Evolutionary conservation across 805 yeast genomes (phyloP), one percentile per base, ranked within the genome.

Genomic region (Jamesozyma spencerorum): DNA sequence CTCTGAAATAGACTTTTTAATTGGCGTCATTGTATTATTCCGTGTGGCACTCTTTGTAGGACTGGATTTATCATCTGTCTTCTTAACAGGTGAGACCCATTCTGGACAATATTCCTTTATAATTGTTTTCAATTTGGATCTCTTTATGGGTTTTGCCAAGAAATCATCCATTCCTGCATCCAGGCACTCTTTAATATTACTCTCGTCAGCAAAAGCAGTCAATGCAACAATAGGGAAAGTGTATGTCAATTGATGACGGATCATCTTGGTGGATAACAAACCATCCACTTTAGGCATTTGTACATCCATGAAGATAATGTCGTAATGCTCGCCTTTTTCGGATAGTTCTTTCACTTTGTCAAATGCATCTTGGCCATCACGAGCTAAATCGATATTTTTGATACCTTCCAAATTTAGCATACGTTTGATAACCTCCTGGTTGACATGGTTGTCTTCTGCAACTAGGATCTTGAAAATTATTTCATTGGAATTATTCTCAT

Each of bases 201-300:
- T 79, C 47, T 85, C 86, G 60, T 90, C 97, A 0, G 97, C 96
- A 68, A 83, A 90, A 1, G 97, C 97, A 0, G 97, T 88, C 40
- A 90, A 71, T 0, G 97, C 97, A 30, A 90, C 92, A 43, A 92
- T 87, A 0, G 97, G 97, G 5, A 74, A 72, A 1, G 57, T 56
- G 54, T 74, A 84, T 4, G 71, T 65, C 44, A 83, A 59, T 34
- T 81, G 79, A 14, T 68, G 62, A 34, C 96, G 69, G 28, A 90
- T 81, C 53, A 73, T 69, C 45, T 68, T 75, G 0, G 97, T 87
- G 0, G 97, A 95, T 19, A 77, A 68, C 24, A 88, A 64, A 2
- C 98, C 98, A 58, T 90, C 97, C 49, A 87, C 70, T 52, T 77
- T 80, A 4, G 97, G 97, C 97, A 88, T 90, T 62, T 90, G 97